Base-by-base conservation (phyloP, 2,329 filamentous ascomycete species). In the Penicillium sp. region DNA sequence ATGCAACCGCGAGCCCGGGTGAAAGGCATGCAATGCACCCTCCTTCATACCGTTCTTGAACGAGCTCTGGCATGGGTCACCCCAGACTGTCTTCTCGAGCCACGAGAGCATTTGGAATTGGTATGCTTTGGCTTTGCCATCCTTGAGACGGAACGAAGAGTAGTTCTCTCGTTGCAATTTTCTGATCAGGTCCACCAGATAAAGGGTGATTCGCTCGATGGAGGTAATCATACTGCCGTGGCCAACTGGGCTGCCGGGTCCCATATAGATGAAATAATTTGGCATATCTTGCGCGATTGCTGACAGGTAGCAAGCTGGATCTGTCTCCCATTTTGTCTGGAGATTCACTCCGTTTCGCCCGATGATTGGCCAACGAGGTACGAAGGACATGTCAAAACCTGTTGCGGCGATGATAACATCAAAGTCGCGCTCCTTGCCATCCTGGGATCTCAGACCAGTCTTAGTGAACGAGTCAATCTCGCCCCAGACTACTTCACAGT, bases 381-480 rank as follows among this genome's bases (percentile, higher is more conserved):
- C 63, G 35, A 72, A 77, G 10, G 68, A 69, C 9, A 74, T 72
- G 57, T 78, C 69, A 58, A 77, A 79, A 0, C 77, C 77, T 0
- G 76, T 80, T 8, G 75, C 74, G 58, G 74, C 77, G 45, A 77
- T 57, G 49, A 71, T 68, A 2, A 72, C 45, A 37, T 74, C 71
- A 29, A 71, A 62, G 35, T 71, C 60, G 19, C 65, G 45, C 13
- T 60, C 60, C 5, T 56, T 46, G 0, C 63, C 66, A 23, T 63
- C 48, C n/a, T 44, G 26, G 2, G 64, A 66, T 5, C 54, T 47
- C 14, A 70, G 63, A 2, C 70, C 69, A 1, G 26, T 53, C 3
- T 55, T 39, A 0, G 65, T 71, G 23, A 72, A 56, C 4, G 49
- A 43, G 0, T 67, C 62, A 33, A 74, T 69, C 1, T 60, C 51